These are phyloP conservation scores for Purshia tridentata DNA, from an alignment of 306 rosid genomes.

Conservation along the genomic window DNA sequence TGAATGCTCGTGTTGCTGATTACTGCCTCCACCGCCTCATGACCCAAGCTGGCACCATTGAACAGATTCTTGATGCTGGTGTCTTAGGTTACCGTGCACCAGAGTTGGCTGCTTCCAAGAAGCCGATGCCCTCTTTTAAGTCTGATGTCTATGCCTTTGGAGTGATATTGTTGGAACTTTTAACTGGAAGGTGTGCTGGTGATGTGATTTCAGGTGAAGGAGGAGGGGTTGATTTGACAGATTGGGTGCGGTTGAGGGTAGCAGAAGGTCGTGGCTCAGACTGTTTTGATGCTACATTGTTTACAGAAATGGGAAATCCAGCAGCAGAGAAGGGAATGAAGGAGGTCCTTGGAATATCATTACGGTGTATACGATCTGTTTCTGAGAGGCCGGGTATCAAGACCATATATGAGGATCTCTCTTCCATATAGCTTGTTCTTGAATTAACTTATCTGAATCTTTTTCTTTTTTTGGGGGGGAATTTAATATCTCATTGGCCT, in stretches of 20 bases:
- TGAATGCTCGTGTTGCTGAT: conserved; percentile 93
- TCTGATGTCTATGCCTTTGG: conserved; percentile 98
- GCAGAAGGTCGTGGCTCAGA: conserved; percentile 86
- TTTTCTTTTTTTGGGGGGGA: conserved; percentile 50
- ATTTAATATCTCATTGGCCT: conserved; percentile 74
- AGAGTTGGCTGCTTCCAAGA: conserved; percentile 89
- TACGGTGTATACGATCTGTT: conserved; percentile 71
- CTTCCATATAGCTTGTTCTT: conserved; percentile 64
- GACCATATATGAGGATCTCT: conserved; percentile 92
- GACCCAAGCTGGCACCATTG: conserved; percentile 94
- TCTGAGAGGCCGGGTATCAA: conserved; percentile 94
- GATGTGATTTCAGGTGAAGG: conserved; percentile 86
- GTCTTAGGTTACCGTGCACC: conserved; percentile 95
- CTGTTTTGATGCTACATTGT: conserved; percentile 72
- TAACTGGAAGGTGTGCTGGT: conserved; percentile 96
- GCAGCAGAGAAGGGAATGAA: conserved; percentile 85
- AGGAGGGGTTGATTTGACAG: conserved; percentile 84
- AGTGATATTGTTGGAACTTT: conserved; percentile 78
- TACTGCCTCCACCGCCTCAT: conserved; percentile 97
- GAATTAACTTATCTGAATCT: conserved; percentile 37
- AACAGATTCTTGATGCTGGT: conserved; percentile 96
- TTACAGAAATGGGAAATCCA: conserved; percentile 59
- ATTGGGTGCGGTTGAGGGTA: conserved; percentile 76
- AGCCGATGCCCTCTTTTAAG: conserved; percentile 93
- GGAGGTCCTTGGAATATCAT: conserved; percentile 81